Evolutionary conservation across 2,329 filamentous ascomycete genomes (phyloP).

Genomic region (Colletotrichum falcatum): DNA sequence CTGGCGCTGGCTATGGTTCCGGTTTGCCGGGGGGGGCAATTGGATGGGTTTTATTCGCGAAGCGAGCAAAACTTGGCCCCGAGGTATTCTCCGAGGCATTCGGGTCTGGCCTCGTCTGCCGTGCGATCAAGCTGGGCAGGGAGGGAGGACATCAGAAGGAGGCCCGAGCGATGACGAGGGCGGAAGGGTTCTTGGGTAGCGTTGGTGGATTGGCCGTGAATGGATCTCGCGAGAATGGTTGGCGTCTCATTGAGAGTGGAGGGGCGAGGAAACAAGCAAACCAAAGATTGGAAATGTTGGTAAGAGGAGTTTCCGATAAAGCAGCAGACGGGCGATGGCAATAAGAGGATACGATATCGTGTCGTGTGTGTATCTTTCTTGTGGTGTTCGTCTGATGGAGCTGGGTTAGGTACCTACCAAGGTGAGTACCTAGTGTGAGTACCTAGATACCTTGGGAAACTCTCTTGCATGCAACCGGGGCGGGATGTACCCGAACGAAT

Average conservation of each 20-base stretch:
- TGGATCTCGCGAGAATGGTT: conserved; percentile 15
- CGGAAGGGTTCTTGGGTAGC: no score
- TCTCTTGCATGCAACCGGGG: not conserved
- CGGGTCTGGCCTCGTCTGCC: not conserved
- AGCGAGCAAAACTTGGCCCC: not conserved
- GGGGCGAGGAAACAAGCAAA: not conserved
- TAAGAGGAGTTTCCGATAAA: not conserved
- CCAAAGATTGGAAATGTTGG: no score
- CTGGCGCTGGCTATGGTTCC: not conserved
- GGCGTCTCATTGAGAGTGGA: conserved; percentile 14
- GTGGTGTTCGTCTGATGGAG: conserved; percentile 1
- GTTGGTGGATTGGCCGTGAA: not conserved
- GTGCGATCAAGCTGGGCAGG: not conserved
- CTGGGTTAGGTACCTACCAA: not conserved
- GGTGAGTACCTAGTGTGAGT: not conserved
- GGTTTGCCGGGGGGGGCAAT: no score
- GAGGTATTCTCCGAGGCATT: not conserved
- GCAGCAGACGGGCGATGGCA: not conserved
- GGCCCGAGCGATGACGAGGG: conserved; percentile 23
- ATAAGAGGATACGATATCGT: not conserved
- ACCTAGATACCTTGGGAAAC: no score
- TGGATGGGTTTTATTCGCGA: no score
- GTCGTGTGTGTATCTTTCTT: no score
- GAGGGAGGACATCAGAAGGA: not conserved
- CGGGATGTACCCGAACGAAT: not conserved